phyloP scores from a whole-genome alignment of 1,284 basidiomycete species.

The Cutaneotrichosporon spelunceum region DNA sequence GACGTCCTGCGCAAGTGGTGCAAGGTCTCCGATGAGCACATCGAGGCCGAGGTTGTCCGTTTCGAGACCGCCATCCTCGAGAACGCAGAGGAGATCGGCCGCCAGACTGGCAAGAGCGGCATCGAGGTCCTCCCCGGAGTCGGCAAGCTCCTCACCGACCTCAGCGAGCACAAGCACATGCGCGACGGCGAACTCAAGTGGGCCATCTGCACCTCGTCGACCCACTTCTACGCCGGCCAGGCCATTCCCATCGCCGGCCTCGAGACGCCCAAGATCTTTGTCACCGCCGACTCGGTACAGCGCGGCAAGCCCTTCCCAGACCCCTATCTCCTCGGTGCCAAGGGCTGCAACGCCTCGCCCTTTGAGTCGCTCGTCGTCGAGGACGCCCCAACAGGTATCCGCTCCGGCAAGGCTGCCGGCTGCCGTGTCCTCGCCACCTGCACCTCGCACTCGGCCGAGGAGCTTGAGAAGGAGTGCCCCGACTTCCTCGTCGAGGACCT shows the following conservation, averaged over 20 bases:
- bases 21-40: constrained; percentile 44
- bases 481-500: constrained; percentile 53
- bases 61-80: constrained; percentile 51
- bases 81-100: constrained; percentile 46
- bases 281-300: constrained; percentile 54
- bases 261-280: constrained; percentile 50
- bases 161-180: constrained; percentile 37
- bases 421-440: constrained; percentile 52
- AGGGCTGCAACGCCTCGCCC: constrained; percentile 46
- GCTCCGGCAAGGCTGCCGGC: constrained; percentile 53
- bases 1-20: constrained; percentile 52
- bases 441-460: constrained; percentile 51
- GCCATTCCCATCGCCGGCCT: constrained; percentile 51
- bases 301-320: constrained; percentile 55
- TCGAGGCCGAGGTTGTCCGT: constrained; percentile 47
- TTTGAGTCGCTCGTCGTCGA: constrained; percentile 53
- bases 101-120: constrained; percentile 37
- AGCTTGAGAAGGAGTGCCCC: constrained; percentile 51
- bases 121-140: constrained; percentile 52
- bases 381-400: constrained; percentile 55
- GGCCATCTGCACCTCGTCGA: constrained; percentile 51
- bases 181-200: constrained; percentile 48
- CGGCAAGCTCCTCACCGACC: constrained; percentile 41
- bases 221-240: constrained; percentile 51
- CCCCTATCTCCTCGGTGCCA: constrained; percentile 54